Base-by-base conservation (phyloP, 306 rosid species). In the Dalbergia oliveri region DNA sequence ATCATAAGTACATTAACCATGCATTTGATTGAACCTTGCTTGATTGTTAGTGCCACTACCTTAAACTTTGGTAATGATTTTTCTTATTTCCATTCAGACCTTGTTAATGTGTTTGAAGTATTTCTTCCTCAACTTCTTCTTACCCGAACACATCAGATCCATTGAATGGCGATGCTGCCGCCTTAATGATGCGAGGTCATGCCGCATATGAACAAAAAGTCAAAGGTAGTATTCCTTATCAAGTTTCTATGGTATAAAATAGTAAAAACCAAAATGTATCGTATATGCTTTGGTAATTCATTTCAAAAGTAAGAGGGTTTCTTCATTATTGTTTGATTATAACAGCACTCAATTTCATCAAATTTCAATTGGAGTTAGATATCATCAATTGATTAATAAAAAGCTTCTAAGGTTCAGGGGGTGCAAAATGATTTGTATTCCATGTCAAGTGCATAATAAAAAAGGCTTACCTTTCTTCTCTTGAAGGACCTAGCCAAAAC, bases 101-200 rank as follows among this genome's bases (percentile, higher is more conserved):
- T 21, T 21, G 23, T 21, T 21, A 21, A 21, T 21, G 23, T 21
- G 23, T 21, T 21, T 21, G 23, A 21, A 21, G 23, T 21, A 21
- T 21, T 21, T 21, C 23, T 21, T 21, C 23, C 23, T 1, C 23
- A 21, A 21, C 23, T 21, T 21, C 23, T 21, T 21, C 31, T 92
- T 94, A 94, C 80, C 98, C 98, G 71, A 94, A 94, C 77, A 88
- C 97, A 79, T 84, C 92, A 15, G 94, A 92, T 77, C 98, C 98
- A 57, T 77, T 92, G 86, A 94, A 94, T 63, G 87, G 89, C 72
- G 97, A 90, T 70, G 98, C 97, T 76, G 98, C 97, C 80, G 94
- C 94, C 39, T 66, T 94, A 72, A 88, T 94, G 97, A 89, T 91
- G 92, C 87, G 85, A 33, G 97, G 92, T 81, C 87, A 72, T 57